Evolutionary conservation across 768 basidiomycete species (phyloP).

Genomic region (Russula foetens): DNA sequence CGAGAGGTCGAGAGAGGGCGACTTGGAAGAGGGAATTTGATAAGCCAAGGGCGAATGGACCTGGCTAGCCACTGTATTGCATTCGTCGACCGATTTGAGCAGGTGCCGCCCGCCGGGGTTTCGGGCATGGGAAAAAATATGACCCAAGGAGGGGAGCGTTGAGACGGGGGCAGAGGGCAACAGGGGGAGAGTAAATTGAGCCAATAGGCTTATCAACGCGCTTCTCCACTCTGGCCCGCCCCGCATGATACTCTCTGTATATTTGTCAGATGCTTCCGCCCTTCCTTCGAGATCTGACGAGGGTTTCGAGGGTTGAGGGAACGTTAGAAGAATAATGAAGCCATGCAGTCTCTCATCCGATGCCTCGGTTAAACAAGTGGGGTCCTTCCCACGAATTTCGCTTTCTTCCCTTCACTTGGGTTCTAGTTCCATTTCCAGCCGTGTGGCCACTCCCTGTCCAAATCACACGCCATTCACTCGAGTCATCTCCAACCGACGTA

Average conservation of each 20-base stretch:
- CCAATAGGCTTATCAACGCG: constrained; percentile 2
- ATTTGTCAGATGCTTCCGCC: neutral
- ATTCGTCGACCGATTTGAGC: neutral
- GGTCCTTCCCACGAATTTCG: neutral
- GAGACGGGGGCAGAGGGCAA: neutral
- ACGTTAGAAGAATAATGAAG: neutral
- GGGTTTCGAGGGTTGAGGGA: neutral
- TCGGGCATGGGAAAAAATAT: constrained; percentile 9
- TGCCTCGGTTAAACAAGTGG: constrained; percentile 2
- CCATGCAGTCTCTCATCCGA: neutral
- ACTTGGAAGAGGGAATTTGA: too few species aligned
- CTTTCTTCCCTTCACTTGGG: too few species aligned
- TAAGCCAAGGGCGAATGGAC: too few species aligned
- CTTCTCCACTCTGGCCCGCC: too few species aligned
- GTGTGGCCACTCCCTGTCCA: neutral
- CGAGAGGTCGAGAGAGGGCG: too few species aligned
- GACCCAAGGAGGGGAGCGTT: neutral
- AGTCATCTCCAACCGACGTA: neutral
- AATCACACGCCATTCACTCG: neutral
- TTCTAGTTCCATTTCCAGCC: neutral
- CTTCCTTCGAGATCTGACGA: neutral
- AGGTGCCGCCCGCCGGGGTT: neutral
- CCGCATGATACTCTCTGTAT: neutral
- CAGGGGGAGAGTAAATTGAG: neutral
- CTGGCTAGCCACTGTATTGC: neutral